Evolutionary conservation across 2,329 filamentous ascomycete genomes (phyloP), one percentile per base, ranked within the genome.

Genomic region (Fusarium haematococcum): DNA sequence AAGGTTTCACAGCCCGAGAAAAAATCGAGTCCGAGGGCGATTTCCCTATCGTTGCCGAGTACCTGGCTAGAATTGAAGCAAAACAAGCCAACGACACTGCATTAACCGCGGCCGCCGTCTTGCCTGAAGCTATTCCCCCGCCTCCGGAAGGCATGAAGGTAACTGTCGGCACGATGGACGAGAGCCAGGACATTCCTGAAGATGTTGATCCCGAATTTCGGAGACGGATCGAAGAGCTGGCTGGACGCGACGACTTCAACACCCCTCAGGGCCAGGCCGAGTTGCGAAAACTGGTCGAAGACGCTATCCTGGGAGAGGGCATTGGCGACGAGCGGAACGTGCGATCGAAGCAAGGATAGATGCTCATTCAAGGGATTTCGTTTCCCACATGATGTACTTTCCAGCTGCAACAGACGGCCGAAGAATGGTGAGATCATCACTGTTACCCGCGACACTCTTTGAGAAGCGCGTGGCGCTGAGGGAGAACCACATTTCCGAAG

Each of bases 211-310:
- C 94, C 2, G 95, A 95, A 75, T 94, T 99, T 75, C 91, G 93
- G 79, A 88, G 93, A 75, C 89, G 94, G 63, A 98, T 99, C 79
- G 95, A 98, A 79, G 93, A 98, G 83, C 85, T 99, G 69, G 95
- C 97, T 3, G 89, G 92, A 39, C 88, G 95, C 45, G 91, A 93
- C 27, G 95, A 98, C 79, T 97, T 98, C 78, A 88, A 96, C 77
- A 93, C 91, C 6, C 91, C 94, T 63, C 91, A 93, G 69, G 94
- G 93, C 5, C 97, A 99, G 83, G 89, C 88, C 25, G 91, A 95
- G 80, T 84, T 99, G 78, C 89, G 95, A 69, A 88, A 90, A 75
- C 85, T 99, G 69, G 91, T 99, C 7, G 90, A 93, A 74, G 95
- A 98, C 78, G 95, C 94, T 3, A 86, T 99, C 20, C 84, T 88